phyloP scores from a whole-genome alignment of 805 yeast genomes.

The Zygosaccharomyces pseudorouxii region DNA sequence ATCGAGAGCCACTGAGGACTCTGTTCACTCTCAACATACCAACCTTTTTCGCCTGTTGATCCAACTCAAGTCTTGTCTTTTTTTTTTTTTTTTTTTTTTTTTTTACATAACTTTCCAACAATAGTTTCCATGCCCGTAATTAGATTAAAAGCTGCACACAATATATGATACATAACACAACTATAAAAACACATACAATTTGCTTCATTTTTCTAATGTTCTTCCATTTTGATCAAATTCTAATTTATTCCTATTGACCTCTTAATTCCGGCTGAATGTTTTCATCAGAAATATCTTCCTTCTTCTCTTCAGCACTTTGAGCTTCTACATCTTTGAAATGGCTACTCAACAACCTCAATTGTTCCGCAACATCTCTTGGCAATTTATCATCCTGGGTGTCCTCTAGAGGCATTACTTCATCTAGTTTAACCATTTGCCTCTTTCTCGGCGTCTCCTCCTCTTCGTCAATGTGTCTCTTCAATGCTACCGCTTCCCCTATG shows the following conservation, averaged over 20 bases:
- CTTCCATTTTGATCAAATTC: not conserved
- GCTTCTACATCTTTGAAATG: conserved; percentile 35
- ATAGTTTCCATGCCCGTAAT: not conserved
- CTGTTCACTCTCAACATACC: not conserved
- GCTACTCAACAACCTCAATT: conserved; percentile 32
- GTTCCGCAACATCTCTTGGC: conserved; percentile 36
- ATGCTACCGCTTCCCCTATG: conserved; percentile 21
- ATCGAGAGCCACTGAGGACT: not conserved
- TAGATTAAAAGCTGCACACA: not conserved
- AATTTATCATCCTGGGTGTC: conserved; percentile 32
- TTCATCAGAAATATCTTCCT: conserved; percentile 31
- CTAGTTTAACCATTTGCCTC: conserved; percentile 17
- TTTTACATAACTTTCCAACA: not conserved
- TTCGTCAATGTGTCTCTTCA: conserved; percentile 19
- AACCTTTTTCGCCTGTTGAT: not conserved
- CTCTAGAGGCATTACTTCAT: conserved; percentile 22
- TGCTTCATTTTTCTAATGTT: not conserved
- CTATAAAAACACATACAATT: not conserved
- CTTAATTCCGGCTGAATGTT: conserved; percentile 37
- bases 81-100: conserved; percentile 1
- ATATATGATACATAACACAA: not conserved
- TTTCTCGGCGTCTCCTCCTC: conserved; percentile 18
- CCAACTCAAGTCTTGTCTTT: not conserved
- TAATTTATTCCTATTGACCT: conserved; percentile 23
- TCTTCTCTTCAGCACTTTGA: conserved; percentile 17